Evolutionary conservation across 345 rosid species (phyloP).

Genomic region (Carallia pectinifolia): DNA sequence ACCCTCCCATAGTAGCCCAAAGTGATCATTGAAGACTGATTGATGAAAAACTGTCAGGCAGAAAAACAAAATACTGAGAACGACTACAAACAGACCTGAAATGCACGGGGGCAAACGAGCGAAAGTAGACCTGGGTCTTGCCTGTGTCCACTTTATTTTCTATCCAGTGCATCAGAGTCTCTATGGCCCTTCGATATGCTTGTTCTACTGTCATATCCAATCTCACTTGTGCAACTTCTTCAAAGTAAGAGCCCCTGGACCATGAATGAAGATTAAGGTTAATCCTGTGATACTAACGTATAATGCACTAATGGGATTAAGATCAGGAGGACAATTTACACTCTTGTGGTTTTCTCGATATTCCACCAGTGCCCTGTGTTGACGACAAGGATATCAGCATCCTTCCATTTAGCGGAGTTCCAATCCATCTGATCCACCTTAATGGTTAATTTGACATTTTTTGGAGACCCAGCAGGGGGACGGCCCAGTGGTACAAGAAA

Average conservation of each 20-base stretch:
- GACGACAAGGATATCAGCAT: constrained; percentile 73
- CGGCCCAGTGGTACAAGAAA: constrained; percentile 78
- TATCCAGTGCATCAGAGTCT: constrained; percentile 75
- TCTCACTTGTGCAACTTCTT: constrained; percentile 65
- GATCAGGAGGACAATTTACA: constrained; percentile 37
- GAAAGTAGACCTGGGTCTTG: constrained; percentile 82
- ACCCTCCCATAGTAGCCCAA: too few relatives aligned
- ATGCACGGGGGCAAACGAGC: constrained; percentile 91
- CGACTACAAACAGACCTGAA: constrained; percentile 61
- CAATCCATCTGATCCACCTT: constrained; percentile 90
- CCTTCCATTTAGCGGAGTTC: constrained; percentile 64
- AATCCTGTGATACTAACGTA: not conserved
- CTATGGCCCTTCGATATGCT: constrained; percentile 61
- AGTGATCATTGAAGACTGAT: too few relatives aligned
- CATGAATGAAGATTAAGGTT: not conserved
- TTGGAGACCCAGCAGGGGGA: constrained; percentile 59
- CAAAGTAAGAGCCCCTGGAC: constrained; percentile 84
- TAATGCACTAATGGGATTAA: not conserved
- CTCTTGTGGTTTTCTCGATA: constrained; percentile 82
- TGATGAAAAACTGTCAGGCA: not conserved
- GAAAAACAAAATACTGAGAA: not conserved
- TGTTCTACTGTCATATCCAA: constrained; percentile 54
- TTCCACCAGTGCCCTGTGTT: constrained; percentile 99
- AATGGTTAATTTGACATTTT: constrained; percentile 58
- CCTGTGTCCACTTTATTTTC: constrained; percentile 52